Base-by-base conservation (phyloP, 441 rosid genomes). In the Arabidopsis hybrid region DNA sequence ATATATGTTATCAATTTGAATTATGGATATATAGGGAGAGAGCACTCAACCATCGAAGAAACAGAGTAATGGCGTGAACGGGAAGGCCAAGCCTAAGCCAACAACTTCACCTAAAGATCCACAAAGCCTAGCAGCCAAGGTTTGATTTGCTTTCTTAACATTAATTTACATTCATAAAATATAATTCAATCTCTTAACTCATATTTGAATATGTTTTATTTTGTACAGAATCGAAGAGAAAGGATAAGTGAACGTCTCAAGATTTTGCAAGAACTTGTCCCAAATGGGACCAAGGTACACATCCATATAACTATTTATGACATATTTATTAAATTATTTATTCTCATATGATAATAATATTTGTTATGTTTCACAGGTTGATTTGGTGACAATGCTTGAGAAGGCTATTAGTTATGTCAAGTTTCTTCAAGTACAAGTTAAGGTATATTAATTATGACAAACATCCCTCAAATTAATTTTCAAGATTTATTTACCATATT, bases 91-190 rank as follows among this genome's bases (percentile, higher is more conserved):
- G 76, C 59, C 84, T 1, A 85, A 83, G 76, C 50, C 84, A 31
- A 34, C 86, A 35, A 58, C 79, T 68, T 61, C 90, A 51, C 75
- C 92, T 6, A 90, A 89, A 78, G 97, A 92, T 63, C 97, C 95
- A 0, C 99, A 94, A 73, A 94, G 95, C 65, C 82, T 87, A 76
- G 97, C 99, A 46, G 99, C 97, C 53, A 94, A 90, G 97, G 99
- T 91, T 31, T 21, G 26, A 21, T 21, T 21, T 47, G 35, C 17
- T 45, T 65, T 74, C 60, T 66, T 59, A 2, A 59, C 1, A 60
- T 67, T 49, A 8, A 55, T 1, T 36, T 8, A 1, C 73, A 71
- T 16, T 21, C 65, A 67, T 13, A 60, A 51, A 64, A 45, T 32
- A 7, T 46, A 9, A 13, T 21, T 17, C 34, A 50, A 14, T 32